Percentiles rank a stretch among this genome's conserved stretches.
phyloP scores from a whole-genome alignment of 2,329 filamentous ascomycete genomes.

The Arthrobotrys conoides region DNA sequence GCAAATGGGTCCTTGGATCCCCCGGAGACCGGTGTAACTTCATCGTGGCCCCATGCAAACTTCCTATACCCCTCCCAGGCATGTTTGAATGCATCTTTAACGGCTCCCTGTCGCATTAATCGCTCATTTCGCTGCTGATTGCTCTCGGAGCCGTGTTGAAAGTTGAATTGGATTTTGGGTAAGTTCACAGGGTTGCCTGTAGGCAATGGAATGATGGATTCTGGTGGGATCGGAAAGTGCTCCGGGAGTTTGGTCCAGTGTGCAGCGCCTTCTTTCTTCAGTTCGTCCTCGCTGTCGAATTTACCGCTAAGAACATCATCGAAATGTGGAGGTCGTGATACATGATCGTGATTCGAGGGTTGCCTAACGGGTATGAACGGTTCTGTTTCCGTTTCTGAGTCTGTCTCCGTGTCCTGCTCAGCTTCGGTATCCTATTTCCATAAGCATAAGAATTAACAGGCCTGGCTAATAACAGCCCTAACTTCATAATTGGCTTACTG shows the following conservation, averaged over 20 bases:
- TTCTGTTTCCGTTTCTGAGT: constrained; percentile 4
- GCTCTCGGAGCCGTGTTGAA: constrained; percentile 75
- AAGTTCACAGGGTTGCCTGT: constrained; percentile 78
- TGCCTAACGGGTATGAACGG: constrained; percentile 27
- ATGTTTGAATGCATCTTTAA: constrained; percentile 81
- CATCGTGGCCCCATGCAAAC: constrained; percentile 87
- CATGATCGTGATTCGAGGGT: constrained; percentile 14
- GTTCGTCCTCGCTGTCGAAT: not conserved
- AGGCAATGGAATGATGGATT: constrained; percentile 82
- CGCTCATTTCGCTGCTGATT: constrained; percentile 75
- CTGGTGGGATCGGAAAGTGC: constrained; percentile 80
- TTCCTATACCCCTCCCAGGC: constrained; percentile 87
- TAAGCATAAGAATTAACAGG: constrained; percentile 3
- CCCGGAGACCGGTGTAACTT: constrained; percentile 81
- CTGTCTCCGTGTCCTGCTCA: not conserved
- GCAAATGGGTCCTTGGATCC: constrained; percentile 84
- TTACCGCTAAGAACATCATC: not conserved
- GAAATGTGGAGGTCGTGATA: constrained; percentile 6
- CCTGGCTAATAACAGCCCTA: not conserved
- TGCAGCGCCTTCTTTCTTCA: not conserved
- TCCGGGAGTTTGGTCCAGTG: constrained; percentile 84
- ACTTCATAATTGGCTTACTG: not conserved
- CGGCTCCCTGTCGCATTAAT: constrained; percentile 74
- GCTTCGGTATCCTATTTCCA: constrained; percentile 4
- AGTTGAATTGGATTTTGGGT: constrained; percentile 81